These are phyloP conservation scores for Vaccinium vitisidaea DNA, from an alignment of 148 eudicot species.

Conservation along the genomic window DNA sequence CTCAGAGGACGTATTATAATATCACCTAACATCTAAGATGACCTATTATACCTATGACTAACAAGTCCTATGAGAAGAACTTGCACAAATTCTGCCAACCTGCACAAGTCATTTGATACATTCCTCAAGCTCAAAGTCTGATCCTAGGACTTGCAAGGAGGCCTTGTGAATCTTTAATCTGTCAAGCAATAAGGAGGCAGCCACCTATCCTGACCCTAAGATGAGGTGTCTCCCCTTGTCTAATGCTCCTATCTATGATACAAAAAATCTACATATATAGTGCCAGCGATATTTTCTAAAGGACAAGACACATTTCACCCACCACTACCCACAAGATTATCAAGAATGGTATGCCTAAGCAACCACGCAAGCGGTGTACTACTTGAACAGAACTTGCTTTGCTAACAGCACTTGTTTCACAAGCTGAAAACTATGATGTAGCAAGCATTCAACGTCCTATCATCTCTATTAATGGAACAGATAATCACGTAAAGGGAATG, in stretches of 20 bases:
- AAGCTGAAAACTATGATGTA: background rate
- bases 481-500: background rate
- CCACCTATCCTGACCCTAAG: background rate
- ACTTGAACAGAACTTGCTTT: background rate
- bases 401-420: background rate
- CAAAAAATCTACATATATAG: background rate
- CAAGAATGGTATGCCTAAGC: slow-evolving; percentile 1
- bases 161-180: background rate
- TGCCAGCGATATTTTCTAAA: background rate
- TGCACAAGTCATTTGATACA: background rate
- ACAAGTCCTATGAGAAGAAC: background rate
- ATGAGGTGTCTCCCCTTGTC: background rate
- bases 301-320: background rate
- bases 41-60: background rate
- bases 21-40: background rate
- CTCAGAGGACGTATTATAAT: background rate
- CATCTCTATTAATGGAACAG: background rate
- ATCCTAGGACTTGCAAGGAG: background rate
- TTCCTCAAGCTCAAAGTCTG: background rate
- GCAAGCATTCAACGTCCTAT: background rate
- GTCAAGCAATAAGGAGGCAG: background rate
- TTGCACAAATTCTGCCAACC: background rate
- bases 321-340: background rate
- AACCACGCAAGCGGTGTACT: background rate
- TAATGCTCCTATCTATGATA: background rate